phyloP scores from a whole-genome alignment of 768 basidiomycete genomes.

The Leccinum variicolor region DNA sequence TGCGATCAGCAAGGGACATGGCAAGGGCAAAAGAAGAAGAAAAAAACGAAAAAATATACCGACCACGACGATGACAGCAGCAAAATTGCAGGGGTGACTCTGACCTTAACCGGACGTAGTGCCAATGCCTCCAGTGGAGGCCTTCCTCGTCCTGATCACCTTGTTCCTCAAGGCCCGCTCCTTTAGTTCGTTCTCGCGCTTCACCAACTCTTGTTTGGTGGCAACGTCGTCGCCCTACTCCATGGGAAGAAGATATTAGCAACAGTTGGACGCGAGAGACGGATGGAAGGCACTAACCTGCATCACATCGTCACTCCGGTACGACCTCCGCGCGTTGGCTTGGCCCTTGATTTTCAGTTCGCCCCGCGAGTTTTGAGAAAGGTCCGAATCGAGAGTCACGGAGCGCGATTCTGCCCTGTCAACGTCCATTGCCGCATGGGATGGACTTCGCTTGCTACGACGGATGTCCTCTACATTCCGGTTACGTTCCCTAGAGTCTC shows the following conservation, averaged over 20 bases:
- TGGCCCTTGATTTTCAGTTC: conserved; percentile 80
- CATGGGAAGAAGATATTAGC: conserved; percentile 13
- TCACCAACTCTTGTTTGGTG: conserved; percentile 50
- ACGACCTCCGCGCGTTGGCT: conserved; percentile 51
- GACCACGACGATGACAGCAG: background rate
- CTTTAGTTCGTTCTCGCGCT: conserved; percentile 75
- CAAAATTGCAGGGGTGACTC: background rate
- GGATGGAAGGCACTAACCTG: conserved; percentile 14
- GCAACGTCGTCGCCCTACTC: conserved; percentile 16
- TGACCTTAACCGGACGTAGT: conserved; percentile 18
- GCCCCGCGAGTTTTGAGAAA: conserved; percentile 32
- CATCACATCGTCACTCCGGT: conserved; percentile 46
- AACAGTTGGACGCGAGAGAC: background rate
- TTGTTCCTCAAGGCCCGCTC: conserved; percentile 82
- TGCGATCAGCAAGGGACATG: conserved; percentile 22
- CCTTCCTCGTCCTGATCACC: conserved; percentile 69
- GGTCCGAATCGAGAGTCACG: conserved; percentile 27
- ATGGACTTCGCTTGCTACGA: conserved; percentile 26
- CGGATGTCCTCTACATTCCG: conserved; percentile 16
- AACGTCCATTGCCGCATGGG: conserved; percentile 23
- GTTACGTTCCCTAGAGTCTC: conserved; percentile 26
- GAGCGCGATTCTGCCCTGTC: conserved; percentile 21
- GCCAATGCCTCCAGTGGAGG: conserved; percentile 24
- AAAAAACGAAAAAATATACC: conserved; percentile 15
- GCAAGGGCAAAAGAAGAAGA: conserved; percentile 12